A percentile compares a stretch with the other conserved stretches of the same genome.
Conservation (phyloP, 768 basidiomycete genomes). For the Tricholoma furcatifolium region DNA sequence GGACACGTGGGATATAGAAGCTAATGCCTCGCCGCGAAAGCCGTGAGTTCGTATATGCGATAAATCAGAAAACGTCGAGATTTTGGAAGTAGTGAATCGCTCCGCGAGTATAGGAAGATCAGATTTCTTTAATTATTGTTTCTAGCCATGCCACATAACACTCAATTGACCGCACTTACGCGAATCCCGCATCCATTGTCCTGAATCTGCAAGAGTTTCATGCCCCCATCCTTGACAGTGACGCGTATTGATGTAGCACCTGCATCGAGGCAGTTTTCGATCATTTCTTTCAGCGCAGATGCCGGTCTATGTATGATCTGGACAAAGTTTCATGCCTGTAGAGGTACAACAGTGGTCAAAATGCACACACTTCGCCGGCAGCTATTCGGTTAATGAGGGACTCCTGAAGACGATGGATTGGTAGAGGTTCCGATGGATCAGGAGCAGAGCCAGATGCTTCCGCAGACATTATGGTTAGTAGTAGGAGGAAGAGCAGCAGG, state of each 20-base stretch:
- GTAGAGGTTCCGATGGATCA: conserved; percentile 42
- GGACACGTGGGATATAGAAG: conserved; percentile 93
- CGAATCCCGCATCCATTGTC: conserved; percentile 96
- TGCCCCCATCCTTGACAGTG: conserved; percentile 90
- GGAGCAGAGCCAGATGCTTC: conserved; percentile 1
- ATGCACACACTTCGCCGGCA: conserved; percentile 56
- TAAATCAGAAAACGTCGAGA: conserved; percentile 84
- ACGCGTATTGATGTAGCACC: conserved; percentile 84
- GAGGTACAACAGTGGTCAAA: neutral
- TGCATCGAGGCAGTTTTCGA: conserved; percentile 96
- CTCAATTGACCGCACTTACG: conserved; percentile 37
- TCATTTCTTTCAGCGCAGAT: conserved; percentile 92
- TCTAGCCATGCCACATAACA: neutral
- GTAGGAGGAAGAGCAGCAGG: neutral
- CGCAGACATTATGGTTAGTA: conserved; percentile 5
- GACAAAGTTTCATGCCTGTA: neutral
- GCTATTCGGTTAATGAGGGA: conserved; percentile 91
- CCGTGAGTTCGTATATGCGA: conserved; percentile 88
- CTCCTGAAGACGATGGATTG: conserved; percentile 77
- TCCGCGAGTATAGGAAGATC: conserved; percentile 92
- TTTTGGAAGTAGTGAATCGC: conserved; percentile 93
- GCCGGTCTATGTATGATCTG: conserved; percentile 62
- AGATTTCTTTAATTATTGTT: conserved; percentile 52
- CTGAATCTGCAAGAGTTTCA: conserved; percentile 93
- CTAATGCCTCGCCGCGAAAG: conserved; percentile 95